phyloP scores from a whole-genome alignment of 441 rosid species.

The Aleurites moluccanus region DNA sequence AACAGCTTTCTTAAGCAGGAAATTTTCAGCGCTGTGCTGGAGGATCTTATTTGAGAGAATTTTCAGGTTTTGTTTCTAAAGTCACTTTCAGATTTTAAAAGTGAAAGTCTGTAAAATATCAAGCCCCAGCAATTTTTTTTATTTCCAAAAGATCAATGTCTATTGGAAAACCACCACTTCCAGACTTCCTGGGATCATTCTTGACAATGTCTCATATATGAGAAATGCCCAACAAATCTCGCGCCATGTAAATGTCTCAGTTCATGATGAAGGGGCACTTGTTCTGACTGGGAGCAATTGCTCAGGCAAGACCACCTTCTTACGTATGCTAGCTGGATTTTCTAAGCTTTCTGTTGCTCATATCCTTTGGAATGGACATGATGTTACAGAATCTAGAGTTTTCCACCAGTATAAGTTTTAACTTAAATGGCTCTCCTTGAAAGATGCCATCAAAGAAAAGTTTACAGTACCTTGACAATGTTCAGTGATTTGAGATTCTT shows the following conservation, averaged over 20 bases:
- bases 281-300: conserved; percentile 74
- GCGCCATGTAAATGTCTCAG: conserved; percentile 62
- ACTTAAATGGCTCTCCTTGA: conserved; percentile 85
- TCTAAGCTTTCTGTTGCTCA: conserved; percentile 78
- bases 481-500: conserved; percentile 71
- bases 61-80: neutral
- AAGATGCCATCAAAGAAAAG: conserved; percentile 73
- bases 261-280: conserved; percentile 82
- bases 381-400: conserved; percentile 65
- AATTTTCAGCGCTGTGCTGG: neutral
- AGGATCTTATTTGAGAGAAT: neutral
- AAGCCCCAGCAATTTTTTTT: neutral
- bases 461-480: conserved; percentile 69
- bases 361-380: conserved; percentile 90
- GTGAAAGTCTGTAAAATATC: neutral
- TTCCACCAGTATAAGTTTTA: conserved; percentile 92
- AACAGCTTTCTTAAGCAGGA: neutral
- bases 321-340: conserved; percentile 86
- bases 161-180: conserved; percentile 53
- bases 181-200: conserved; percentile 71
- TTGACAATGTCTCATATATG: conserved; percentile 85
- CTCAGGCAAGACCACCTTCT: conserved; percentile 69
- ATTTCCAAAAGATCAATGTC: conserved; percentile 38
- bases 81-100: neutral
- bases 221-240: conserved; percentile 81